Conservation (phyloP, 108 stramenopile species). For the Heterococcus sp. region DNA sequence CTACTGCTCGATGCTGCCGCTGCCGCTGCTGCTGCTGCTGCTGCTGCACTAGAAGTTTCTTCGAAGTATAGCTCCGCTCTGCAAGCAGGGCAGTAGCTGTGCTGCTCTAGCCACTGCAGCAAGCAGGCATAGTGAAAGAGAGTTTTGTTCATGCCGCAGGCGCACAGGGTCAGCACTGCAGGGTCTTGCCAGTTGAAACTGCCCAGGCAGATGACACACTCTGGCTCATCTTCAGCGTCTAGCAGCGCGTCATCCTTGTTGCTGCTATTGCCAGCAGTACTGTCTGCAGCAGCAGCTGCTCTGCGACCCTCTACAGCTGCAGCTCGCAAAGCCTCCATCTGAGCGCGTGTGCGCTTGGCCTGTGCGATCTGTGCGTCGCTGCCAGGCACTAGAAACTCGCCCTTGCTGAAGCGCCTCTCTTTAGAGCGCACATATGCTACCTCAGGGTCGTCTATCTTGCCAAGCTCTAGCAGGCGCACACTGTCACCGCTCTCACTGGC, state of each 20-base stretch:
- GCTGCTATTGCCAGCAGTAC: not conserved
- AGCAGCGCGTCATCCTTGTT: not conserved
- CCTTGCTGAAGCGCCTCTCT: no score
- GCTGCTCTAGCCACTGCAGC: slow-evolving; percentile 26
- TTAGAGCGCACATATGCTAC: no score
- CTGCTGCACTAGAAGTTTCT: not conserved
- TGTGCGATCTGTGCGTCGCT: not conserved
- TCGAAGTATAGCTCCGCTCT: not conserved
- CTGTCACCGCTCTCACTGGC: not conserved
- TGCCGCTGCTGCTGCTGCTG: not conserved
- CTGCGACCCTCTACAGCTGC: no score
- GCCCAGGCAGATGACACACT: slow-evolving; percentile 49
- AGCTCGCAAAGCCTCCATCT: no score
- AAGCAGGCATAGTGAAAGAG: slow-evolving; percentile 47
- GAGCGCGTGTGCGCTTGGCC: not conserved
- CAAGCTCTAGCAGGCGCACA: not conserved
- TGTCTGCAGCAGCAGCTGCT: not conserved
- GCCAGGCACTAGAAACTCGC: not conserved
- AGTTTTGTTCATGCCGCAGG: slow-evolving; percentile 47
- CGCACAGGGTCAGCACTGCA: slow-evolving; percentile 37
- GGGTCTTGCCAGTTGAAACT: slow-evolving; percentile 40
- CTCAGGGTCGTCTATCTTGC: not conserved
- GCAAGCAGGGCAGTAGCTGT: slow-evolving; percentile 33
- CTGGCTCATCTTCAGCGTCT: not conserved
- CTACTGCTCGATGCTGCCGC: no score